Percentiles rank a stretch among this genome's conserved stretches.
These are phyloP conservation scores for Leptographium procerum DNA, from an alignment of 2,329 filamentous ascomycete genomes.

Conservation along the genomic window DNA sequence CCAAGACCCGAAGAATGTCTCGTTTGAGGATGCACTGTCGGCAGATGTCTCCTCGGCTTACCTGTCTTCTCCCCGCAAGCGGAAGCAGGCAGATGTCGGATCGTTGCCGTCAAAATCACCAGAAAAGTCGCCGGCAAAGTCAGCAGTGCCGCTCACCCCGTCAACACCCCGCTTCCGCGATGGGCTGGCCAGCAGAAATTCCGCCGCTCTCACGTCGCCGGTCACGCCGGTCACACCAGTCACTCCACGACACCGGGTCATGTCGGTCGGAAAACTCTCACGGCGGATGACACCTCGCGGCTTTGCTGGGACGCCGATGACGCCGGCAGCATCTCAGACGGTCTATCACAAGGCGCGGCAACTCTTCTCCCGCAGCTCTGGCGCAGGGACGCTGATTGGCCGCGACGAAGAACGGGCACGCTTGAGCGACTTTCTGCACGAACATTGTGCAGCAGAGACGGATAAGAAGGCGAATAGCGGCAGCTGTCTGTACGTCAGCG, in stretches of 20 bases:
- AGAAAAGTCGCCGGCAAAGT: background rate
- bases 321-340: conserved; percentile 57
- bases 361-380: conserved; percentile 69
- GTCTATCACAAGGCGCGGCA: conserved; percentile 83
- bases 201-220: conserved; percentile 19
- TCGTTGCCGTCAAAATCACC: conserved; percentile 1
- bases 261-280: conserved; percentile 61
- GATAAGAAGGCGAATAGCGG: conserved; percentile 21
- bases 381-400: conserved; percentile 65
- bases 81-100: background rate
- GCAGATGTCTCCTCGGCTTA: conserved; percentile 15
- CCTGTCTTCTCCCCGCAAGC: background rate
- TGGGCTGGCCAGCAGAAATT: conserved; percentile 27
- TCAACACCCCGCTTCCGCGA: conserved; percentile 70
- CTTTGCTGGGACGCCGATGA: conserved; percentile 19
- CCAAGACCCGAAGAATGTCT: conserved; percentile 39
- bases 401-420: conserved; percentile 59
- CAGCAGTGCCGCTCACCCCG: conserved; percentile 50
- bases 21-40: conserved; percentile 23
- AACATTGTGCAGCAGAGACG: conserved; percentile 1
- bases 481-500: conserved; percentile 89
- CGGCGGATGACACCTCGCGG: conserved; percentile 65
- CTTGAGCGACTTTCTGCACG: conserved; percentile 56
- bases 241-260: conserved; percentile 76
- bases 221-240: conserved; percentile 42